phyloP scores from a whole-genome alignment of 2,329 filamentous ascomycete species.

The Xylaria sp. region DNA sequence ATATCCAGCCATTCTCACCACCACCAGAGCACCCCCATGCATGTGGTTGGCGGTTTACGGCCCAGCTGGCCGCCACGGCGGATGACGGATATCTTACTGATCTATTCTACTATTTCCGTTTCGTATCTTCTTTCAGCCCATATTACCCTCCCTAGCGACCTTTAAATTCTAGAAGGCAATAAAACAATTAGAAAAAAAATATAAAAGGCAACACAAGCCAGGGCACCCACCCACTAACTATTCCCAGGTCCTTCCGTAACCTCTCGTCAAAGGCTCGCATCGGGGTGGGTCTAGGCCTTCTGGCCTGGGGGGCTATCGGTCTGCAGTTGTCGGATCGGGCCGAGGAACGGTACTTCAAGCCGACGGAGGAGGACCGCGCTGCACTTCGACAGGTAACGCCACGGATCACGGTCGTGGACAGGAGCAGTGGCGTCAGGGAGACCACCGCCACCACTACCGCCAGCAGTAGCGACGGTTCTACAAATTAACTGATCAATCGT shows the following conservation, averaged over 20 bases:
- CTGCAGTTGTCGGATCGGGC: constrained; percentile 78
- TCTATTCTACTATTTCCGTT: constrained; percentile 15
- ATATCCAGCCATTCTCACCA: constrained; percentile 13
- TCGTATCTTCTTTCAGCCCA: constrained; percentile 2
- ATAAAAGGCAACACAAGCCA: not conserved
- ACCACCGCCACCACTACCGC: constrained; percentile 1
- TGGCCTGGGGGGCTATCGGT: constrained; percentile 80
- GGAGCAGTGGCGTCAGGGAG: constrained; percentile 33
- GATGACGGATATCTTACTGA: constrained; percentile 19
- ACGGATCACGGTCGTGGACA: constrained; percentile 70
- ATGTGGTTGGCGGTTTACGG: constrained; percentile 4
- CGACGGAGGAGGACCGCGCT: constrained; percentile 78
- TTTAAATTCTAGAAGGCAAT: not conserved
- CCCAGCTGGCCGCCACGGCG: constrained; percentile 15
- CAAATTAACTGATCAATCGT: constrained; percentile 12
- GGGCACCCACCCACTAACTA: constrained; percentile 11
- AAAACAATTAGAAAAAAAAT: not conserved
- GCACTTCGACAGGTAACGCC: constrained; percentile 71
- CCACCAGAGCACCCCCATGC: constrained; percentile 5
- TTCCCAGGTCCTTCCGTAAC: constrained; percentile 72
- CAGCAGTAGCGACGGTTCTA: constrained; percentile 8
- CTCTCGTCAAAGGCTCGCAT: constrained; percentile 77
- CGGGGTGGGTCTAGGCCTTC: constrained; percentile 76
- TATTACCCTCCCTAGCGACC: constrained; percentile 3
- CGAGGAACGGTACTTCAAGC: constrained; percentile 77